Evolutionary conservation across 371 early-diverging fungal genomes (phyloP), one percentile per base, ranked within the genome.

Genomic region (Catenaria anguillulae): DNA sequence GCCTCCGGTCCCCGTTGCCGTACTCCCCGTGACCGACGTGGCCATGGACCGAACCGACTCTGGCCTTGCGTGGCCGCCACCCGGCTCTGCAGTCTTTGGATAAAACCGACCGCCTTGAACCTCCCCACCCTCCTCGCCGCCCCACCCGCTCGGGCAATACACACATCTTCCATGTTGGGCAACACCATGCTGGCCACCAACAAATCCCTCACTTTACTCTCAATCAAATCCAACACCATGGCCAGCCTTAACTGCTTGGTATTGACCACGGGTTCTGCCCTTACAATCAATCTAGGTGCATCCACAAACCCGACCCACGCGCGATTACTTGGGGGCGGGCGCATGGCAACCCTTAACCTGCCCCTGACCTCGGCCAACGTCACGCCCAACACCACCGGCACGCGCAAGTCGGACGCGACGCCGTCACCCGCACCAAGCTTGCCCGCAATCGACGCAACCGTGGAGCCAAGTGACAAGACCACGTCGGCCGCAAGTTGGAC

Each of bases 121-220:
- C 45, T 3, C 23, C 0, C 31, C 52, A 15, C 8, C 52, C 26
- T 13, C 12, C n/a, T 31, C 29, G 31, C 45, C 45, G 10, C 23
- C 0, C 31, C 52, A 15, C 8, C 52, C 26, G 29, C 12, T 31
- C 29, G 52, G 29, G 29, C 26, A 29, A 93, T 91, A 17, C 83
- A 80, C 31, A 83, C 77, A 70, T 92, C 91, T 65, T 94, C 94
- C 85, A 92, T 86, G 65, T 92, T 84, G 24, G 94, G 94, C 65
- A 91, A 64, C 6, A 94, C 88, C 67, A 92, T 74, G 29, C 83
- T 83, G 62, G 86, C 87, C 40, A 80, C 77, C 63, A 94, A 75
- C 55, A 88, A 78, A 40, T 91, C 90, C 62, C 85, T 80, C 48
- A 94, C 84, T 62, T 89, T 81, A 52, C 79, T 73, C 71, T 90